Base-by-base conservation (phyloP, 2,329 filamentous ascomycete species). In the Intubia oerlemansii region DNA sequence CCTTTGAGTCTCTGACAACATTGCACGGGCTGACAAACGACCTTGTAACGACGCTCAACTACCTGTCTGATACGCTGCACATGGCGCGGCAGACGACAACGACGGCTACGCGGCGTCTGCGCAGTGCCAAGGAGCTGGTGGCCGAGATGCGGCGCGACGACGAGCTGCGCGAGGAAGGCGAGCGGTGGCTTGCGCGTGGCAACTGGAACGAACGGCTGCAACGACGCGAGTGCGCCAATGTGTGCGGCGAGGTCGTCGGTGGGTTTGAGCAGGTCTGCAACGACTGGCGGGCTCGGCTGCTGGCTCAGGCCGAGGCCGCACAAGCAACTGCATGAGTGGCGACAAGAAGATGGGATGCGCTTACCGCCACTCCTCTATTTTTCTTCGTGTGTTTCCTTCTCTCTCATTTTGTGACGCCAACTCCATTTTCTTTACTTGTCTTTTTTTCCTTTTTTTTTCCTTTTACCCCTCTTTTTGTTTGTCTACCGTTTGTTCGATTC, bases 231-330 rank as follows among this genome's bases (percentile, higher is more conserved):
- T 90, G 82, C 36, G 81, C 78, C 7, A 62, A 62, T 14, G 77
- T 85, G 10, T 95, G 88, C 49, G 63, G 72, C 5, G 81, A 90
- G 35, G 84, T 98, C 1, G 73, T 93, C 19, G 74, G 75, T 25
- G 88, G 88, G 0, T 95, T 98, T 43, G 85, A 93, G 49, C 74
- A 82, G 44, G 72, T 85, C 1, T 93, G 82, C 51, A 74, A 84
- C 32, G 66, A 68, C 32, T 88, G 84, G 77, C 67, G 84, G 44
- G 69, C 72, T 43, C 66, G 76, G 39, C 52, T 91, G 27, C 62
- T 82, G 34, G 70, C 64, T 10, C 63, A 70, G 43, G 64, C 61
- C n/a, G 62, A 64, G 38, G 49, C 57, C 16, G 44, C 49, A 3
- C 51, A 53, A 34, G 54, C 51, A 19, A 53, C 38, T 41, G 30